Percentiles rank a stretch among this genome's conserved stretches.
These are phyloP conservation scores for Macadamia tetraphylla DNA, from an alignment of 164 flowering plant species.

Conservation along the genomic window DNA sequence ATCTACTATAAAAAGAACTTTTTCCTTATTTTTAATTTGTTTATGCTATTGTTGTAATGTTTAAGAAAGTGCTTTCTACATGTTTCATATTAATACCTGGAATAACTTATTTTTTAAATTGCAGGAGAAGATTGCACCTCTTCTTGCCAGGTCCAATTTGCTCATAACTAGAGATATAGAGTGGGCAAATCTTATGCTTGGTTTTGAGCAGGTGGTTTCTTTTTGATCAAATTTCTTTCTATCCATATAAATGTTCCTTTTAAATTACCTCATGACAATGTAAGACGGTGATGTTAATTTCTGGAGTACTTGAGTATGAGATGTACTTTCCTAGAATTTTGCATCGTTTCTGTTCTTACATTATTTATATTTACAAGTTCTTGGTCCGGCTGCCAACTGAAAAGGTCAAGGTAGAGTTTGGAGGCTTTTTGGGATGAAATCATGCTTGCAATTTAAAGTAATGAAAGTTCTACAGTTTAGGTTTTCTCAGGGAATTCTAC, in stretches of 20 bases:
- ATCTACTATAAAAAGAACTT: too few relatives aligned
- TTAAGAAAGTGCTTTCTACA: too few relatives aligned
- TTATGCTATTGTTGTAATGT: too few relatives aligned
- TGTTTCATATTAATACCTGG: neutral
- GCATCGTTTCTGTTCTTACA: neutral
- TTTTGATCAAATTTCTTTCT: neutral
- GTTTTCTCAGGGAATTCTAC: neutral
- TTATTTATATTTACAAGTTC: neutral
- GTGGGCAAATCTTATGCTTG: slow-evolving; percentile 92
- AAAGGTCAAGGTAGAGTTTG: neutral
- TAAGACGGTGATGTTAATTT: neutral
- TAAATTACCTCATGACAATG: neutral
- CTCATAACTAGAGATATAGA: slow-evolving; percentile 90
- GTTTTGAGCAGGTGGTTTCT: slow-evolving; percentile 83
- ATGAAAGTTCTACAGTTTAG: neutral
- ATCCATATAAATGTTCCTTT: neutral
- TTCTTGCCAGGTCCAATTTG: slow-evolving; percentile 92
- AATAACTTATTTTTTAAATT: slow-evolving; percentile 7
- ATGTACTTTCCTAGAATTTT: neutral
- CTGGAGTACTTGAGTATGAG: neutral
- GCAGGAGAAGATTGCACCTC: slow-evolving; percentile 64
- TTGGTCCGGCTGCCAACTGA: neutral
- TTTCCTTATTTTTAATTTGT: too few relatives aligned
- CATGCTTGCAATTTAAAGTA: neutral
- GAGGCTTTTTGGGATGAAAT: neutral